Base-by-base conservation (phyloP, 345 rosid species). In the Heritiera littoralis region DNA sequence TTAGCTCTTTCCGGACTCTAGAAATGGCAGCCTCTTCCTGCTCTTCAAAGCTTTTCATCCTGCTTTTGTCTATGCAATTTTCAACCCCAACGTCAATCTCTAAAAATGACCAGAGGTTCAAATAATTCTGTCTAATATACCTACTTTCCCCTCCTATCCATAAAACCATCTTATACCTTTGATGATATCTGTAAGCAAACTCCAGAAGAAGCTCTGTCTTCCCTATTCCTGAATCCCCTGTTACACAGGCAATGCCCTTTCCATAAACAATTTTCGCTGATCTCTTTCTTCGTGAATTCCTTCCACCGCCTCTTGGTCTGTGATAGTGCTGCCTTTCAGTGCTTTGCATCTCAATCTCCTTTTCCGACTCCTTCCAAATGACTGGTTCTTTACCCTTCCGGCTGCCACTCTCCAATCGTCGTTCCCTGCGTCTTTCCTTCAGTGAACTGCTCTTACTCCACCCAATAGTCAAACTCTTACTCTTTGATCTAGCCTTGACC, bases 191-290 rank as follows among this genome's bases (percentile, higher is more conserved):
- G 80, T 96, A 90, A 15, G 93, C 98, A 79, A 89, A 94, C 78
- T 96, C 99, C 59, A 96, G 91, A 86, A 94, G 98, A 85, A 96
- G 94, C 85, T 96, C 99, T 0, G 99, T 96, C 71, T 96, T 96
- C 43, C 99, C 99, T 5, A 96, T 94, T 72, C 99, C 99, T 0
- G 94, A 90, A 32, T 94, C 98, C 41, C 99, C 99, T 0, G 98
- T 87, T n/a, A 96, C 88, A 32, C 98, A 92, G 43, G 98, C 98
- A 56, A 96, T 83, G 3, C 99, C 99, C 84, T 92, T 96, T 41
- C 99, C 98, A 8, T 94, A 92, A 54, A 87, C 79, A 72, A 89
- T 65, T 79, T 92, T 94, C 6, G 79, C 80, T 6, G 98, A 87
- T 75, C 90, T 86, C 87, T 86, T 92, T 75, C 94, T 94, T 83